Evolutionary conservation across 768 basidiomycete genomes (phyloP).

Genomic region (Amanita muscaria): DNA sequence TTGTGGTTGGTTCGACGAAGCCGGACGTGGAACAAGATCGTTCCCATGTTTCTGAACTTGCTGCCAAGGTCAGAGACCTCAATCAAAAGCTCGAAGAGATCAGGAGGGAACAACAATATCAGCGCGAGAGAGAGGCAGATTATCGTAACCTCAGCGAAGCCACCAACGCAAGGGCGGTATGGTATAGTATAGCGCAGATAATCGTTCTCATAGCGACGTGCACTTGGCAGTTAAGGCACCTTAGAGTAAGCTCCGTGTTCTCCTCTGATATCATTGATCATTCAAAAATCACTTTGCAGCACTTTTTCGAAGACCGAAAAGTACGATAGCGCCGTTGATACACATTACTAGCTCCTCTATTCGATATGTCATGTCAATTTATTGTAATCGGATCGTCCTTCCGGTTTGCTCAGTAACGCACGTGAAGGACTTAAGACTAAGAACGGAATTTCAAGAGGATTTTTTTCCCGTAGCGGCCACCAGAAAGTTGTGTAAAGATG

Average conservation of each 20-base stretch:
- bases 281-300: constrained; percentile 29
- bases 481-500: constrained; percentile 33
- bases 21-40: constrained; percentile 84
- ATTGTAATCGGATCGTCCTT: constrained; percentile 6
- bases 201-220: constrained; percentile 76
- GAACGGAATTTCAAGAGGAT: constrained; percentile 31
- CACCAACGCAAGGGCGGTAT: constrained; percentile 89
- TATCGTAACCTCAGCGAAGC: constrained; percentile 83
- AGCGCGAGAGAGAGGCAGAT: constrained; percentile 88
- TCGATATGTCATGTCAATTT: constrained; percentile 4
- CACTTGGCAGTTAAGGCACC: constrained; percentile 87
- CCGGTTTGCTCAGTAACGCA: constrained; percentile 1
- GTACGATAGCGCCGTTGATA: constrained; percentile 29
- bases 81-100: constrained; percentile 93
- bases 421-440: constrained; percentile 12
- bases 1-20: constrained; percentile 84
- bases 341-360: constrained; percentile 6
- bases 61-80: constrained; percentile 79
- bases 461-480: constrained; percentile 34
- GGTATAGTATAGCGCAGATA: constrained; percentile 90
- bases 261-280: background rate
- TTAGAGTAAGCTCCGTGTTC: constrained; percentile 50
- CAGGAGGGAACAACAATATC: constrained; percentile 93
- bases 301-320: constrained; percentile 84
- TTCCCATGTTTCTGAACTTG: constrained; percentile 74